Evolutionary conservation across 2,329 filamentous ascomycete species (phyloP).

Genomic region (Alternaria novae-zelandiae): DNA sequence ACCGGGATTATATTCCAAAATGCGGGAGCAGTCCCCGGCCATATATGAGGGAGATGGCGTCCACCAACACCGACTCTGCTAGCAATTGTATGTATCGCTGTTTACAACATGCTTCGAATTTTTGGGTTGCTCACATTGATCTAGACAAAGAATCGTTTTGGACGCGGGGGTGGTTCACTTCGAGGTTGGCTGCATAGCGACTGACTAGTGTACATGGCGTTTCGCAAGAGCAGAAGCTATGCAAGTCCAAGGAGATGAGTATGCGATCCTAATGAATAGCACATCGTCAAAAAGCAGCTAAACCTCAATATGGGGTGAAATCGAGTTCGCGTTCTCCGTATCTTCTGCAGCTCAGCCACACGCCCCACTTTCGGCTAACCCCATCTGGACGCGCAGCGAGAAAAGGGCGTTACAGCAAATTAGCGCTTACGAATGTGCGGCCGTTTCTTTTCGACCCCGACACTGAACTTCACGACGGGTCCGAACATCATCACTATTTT

Average conservation of each 20-base stretch:
- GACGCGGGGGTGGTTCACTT: not conserved
- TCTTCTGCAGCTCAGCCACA: conserved; percentile 13
- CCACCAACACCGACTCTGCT: not conserved
- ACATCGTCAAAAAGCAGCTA: not conserved
- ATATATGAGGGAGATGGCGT: not conserved
- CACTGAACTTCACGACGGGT: not conserved
- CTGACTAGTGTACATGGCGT: not conserved
- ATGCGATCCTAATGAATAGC: not conserved
- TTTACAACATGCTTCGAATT: too few relatives aligned
- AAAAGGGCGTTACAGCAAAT: conserved; percentile 21
- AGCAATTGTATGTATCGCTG: too few relatives aligned
- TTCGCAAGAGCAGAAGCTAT: not conserved
- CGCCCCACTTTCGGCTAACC: conserved; percentile 4
- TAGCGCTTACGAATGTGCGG: conserved; percentile 15
- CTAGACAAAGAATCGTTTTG: not conserved
- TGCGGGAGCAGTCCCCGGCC: too few relatives aligned
- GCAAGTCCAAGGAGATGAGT: not conserved
- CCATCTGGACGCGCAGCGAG: not conserved
- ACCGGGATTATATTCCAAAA: not conserved
- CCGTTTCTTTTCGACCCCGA: conserved; percentile 4
- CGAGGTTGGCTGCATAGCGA: not conserved
- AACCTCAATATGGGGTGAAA: not conserved
- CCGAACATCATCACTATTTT: not conserved
- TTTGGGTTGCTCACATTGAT: not conserved
- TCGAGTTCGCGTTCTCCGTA: conserved; percentile 1